Conservation (phyloP, 176 grass and related monocot genomes). For the Oryza australiensis region DNA sequence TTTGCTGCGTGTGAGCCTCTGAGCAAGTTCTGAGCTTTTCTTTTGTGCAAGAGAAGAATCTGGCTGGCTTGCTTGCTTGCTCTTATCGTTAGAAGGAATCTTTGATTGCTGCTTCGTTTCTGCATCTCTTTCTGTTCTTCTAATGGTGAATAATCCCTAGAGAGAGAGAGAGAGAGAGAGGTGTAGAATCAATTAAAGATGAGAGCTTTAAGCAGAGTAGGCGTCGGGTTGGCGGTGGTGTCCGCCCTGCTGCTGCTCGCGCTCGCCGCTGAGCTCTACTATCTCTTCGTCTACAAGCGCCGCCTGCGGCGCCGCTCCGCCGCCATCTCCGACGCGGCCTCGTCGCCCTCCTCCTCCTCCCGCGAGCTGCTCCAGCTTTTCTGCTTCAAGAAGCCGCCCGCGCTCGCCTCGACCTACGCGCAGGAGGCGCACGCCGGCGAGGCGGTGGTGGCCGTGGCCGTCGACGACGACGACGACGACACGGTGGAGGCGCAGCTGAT, state of each 20-base stretch:
- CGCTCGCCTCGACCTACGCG: constrained; percentile 37
- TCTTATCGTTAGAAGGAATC: neutral
- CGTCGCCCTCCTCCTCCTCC: constrained; percentile 46
- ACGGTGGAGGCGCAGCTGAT: constrained; percentile 81
- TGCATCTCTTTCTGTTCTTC: neutral
- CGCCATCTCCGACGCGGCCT: constrained; percentile 44
- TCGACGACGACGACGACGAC: constrained; percentile 51
- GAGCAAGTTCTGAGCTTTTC: constrained; percentile 8
- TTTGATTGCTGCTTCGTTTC: neutral
- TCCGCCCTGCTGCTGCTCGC: constrained; percentile 72
- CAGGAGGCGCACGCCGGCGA: constrained; percentile 26
- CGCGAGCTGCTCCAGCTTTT: constrained; percentile 67
- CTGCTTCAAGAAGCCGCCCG: constrained; percentile 70
- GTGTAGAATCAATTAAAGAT: constrained; percentile 32
- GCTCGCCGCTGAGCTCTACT: constrained; percentile 80
- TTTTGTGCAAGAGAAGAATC: constrained; percentile 10
- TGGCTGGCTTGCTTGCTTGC: constrained; percentile 4
- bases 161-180: neutral
- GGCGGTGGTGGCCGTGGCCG: neutral
- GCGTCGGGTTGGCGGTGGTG: constrained; percentile 63
- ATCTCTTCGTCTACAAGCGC: constrained; percentile 84
- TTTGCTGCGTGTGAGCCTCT: neutral
- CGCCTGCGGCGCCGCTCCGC: constrained; percentile 35
- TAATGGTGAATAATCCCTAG: constrained; percentile 38
- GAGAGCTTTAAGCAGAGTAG: constrained; percentile 55